These are phyloP conservation scores for Leptographium wingfieldii DNA, from an alignment of 2,329 filamentous ascomycete species.

Conservation along the genomic window DNA sequence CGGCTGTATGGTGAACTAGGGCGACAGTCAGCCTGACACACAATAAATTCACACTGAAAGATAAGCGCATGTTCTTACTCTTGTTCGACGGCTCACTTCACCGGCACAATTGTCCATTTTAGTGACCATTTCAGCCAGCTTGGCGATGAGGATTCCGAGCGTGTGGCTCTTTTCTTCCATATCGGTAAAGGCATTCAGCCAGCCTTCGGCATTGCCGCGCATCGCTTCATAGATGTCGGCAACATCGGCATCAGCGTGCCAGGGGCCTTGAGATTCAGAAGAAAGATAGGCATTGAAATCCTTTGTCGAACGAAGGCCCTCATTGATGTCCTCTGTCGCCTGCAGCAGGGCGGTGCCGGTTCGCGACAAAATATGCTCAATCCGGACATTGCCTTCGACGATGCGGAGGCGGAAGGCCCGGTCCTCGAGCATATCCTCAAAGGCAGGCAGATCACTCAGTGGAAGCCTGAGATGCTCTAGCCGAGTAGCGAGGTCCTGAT, in stretches of 20 bases:
- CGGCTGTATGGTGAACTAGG: slow-evolving; percentile 18
- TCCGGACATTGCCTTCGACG: slow-evolving; percentile 76
- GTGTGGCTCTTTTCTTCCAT: slow-evolving; percentile 61
- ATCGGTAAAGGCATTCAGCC: slow-evolving; percentile 68
- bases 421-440: slow-evolving; percentile 81
- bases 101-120: slow-evolving; percentile 82
- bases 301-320: slow-evolving; percentile 63
- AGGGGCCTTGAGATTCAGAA: slow-evolving; percentile 48
- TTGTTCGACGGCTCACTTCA: slow-evolving; percentile 65
- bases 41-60: not conserved
- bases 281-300: slow-evolving; percentile 67
- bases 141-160: slow-evolving; percentile 56
- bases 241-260: slow-evolving; percentile 43
- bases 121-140: slow-evolving; percentile 63
- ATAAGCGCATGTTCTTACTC: slow-evolving; percentile 36
- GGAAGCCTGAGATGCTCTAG: slow-evolving; percentile 72
- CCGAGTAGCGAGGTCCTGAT: slow-evolving; percentile 66
- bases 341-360: slow-evolving; percentile 67
- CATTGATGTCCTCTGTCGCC: slow-evolving; percentile 63
- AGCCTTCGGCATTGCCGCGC: slow-evolving; percentile 85
- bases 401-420: slow-evolving; percentile 71
- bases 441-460: slow-evolving; percentile 68
- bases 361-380: slow-evolving; percentile 76
- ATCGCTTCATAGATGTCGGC: slow-evolving; percentile 68
- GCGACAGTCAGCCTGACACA: not conserved